Base-by-base conservation (phyloP, 495 filamentous ascomycete genomes). In the Friedmanniomyces simplex region DNA sequence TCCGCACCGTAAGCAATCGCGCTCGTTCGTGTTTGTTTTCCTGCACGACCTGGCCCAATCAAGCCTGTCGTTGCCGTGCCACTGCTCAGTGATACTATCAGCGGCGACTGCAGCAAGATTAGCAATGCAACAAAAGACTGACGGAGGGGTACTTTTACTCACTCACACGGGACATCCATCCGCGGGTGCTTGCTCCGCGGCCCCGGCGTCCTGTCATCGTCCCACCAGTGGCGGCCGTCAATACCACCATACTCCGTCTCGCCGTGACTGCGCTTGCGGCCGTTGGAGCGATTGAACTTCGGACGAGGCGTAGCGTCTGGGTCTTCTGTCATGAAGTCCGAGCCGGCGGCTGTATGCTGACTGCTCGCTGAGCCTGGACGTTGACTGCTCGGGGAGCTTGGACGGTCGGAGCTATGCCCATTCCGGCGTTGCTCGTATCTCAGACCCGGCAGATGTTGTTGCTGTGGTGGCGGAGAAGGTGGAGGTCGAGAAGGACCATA, bases 221-320 rank as follows among this genome's bases (percentile, higher is more conserved):
- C 66, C 13, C 7, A 4, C 28, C 28, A 26, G 6, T n/a, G 34
- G 8, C 16, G 32, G 2, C 3, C 14, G 14, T 43, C 39, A n/a
- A 20, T n/a, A 30, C 20, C 36, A 21, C 39, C 41, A 11, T 60
- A 37, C 5, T 55, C 48, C 0, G 21, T 41, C 16, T 69, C 69
- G 28, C 60, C 66, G 42, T 67, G 65, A 22, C 61, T 67, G 32
- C 69, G 47, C 55, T 72, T 72, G 20, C 70, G 60, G 28, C 42
- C 45, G 39, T 37, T 16, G 20, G 18, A 34, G 13, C 36, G n/a
- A 45, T 52, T 55, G 24, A 36, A 20, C 8, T 46, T 52, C 16
- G 57, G 32, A 22, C 49, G 55, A 34, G 39, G 57, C 52, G 52
- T 55, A 48, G 24, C 55, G 42, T 52, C 54, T 16, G 21, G 21